Conservation (phyloP, 495 filamentous ascomycete genomes). For the Talaromyces wortmannii region DNA sequence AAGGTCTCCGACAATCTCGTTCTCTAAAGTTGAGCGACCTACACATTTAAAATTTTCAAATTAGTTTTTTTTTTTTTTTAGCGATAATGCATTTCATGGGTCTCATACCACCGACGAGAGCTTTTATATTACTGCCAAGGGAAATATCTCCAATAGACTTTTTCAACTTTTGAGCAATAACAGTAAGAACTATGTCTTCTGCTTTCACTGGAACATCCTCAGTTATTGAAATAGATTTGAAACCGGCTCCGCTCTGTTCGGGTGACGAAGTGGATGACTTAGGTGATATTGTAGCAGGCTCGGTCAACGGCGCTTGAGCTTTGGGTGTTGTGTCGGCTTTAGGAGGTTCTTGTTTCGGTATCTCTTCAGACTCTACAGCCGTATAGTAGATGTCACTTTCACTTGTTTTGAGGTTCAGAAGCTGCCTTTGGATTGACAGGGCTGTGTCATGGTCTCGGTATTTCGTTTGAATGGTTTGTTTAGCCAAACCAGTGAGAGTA, state of each 20-base stretch:
- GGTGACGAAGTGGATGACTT: conserved; percentile 44
- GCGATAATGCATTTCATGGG: background rate
- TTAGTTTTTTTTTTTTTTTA: background rate
- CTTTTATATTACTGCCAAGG: conserved; percentile 95
- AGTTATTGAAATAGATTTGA: conserved; percentile 81
- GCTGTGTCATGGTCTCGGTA: background rate
- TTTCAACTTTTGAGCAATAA: conserved; percentile 98
- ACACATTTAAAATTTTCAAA: background rate
- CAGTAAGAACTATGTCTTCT: conserved; percentile 76
- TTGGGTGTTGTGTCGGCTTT: conserved; percentile 22
- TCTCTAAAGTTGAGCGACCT: conserved; percentile 97
- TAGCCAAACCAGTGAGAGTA: conserved; percentile 3
- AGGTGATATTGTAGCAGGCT: conserved; percentile 28
- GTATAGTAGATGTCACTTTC: background rate
- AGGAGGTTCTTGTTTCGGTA: conserved; percentile 26
- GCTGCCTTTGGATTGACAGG: background rate
- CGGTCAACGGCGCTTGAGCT: conserved; percentile 23
- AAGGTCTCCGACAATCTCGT: conserved; percentile 90
- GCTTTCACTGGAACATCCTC: conserved; percentile 81
- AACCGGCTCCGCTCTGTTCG: conserved; percentile 55
- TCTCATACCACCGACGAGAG: conserved; percentile 84
- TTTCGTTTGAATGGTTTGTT: conserved; percentile 3
- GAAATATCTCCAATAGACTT: conserved; percentile 85
- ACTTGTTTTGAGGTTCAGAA: background rate
- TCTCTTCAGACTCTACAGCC: background rate